phyloP scores from a whole-genome alignment of 2,329 filamentous ascomycete genomes.

The Beauveria brongniartii region DNA sequence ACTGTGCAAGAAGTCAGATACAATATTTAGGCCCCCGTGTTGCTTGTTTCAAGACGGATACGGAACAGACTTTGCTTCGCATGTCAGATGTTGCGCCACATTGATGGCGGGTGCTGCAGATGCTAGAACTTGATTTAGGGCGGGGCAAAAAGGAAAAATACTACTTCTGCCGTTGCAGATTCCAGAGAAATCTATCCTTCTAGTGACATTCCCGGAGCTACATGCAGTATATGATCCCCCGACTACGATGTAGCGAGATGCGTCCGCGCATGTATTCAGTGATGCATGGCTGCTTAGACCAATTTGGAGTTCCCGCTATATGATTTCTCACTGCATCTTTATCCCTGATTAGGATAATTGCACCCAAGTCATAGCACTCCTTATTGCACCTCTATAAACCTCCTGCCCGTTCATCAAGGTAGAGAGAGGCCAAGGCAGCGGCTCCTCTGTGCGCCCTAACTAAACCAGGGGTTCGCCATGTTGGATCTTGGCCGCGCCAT shows the following conservation, averaged over 20 bases:
- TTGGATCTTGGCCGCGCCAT: slow-evolving; percentile 24
- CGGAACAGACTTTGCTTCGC: no score
- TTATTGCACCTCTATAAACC: slow-evolving; percentile 1
- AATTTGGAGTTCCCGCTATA: slow-evolving; percentile 2
- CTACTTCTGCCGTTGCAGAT: no score
- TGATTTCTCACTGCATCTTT: slow-evolving; percentile 5
- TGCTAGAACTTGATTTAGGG: no score
- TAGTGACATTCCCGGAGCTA: no score
- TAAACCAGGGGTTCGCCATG: slow-evolving; percentile 30
- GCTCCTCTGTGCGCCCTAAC: not conserved
- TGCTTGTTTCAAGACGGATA: no score
- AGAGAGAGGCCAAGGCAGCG: slow-evolving; percentile 4
- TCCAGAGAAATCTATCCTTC: no score
- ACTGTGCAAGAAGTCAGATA: no score
- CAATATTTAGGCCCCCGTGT: no score
- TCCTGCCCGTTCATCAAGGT: slow-evolving; percentile 6
- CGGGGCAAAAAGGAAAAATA: no score
- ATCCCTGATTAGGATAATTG: not conserved
- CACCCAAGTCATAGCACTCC: slow-evolving; percentile 9
- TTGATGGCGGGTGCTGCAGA: no score
- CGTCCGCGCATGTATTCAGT: slow-evolving; percentile 1
- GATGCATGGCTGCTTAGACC: slow-evolving; percentile 7
- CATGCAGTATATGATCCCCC: not conserved
- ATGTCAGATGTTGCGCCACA: no score
- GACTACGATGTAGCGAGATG: not conserved